A percentile compares a stretch with the other conserved stretches of the same genome.
Evolutionary conservation across 139 green algal species (phyloP).

Genomic region (Asterochloris erici): DNA sequence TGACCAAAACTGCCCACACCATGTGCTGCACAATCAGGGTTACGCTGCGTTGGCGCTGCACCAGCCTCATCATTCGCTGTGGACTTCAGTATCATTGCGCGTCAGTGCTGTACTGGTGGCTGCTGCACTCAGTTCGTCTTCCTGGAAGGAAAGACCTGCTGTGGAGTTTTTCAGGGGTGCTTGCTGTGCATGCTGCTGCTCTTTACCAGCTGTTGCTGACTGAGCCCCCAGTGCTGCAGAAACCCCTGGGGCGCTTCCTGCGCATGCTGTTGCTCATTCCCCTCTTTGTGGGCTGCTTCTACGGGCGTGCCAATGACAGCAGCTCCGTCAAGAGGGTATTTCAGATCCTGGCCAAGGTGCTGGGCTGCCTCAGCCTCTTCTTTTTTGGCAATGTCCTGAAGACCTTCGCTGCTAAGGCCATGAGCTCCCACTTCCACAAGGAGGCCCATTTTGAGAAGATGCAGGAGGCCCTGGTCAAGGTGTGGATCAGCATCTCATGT

Average conservation of each 20-base stretch:
- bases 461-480: conserved; percentile 51
- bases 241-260: conserved; percentile 13
- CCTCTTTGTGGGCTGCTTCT: conserved; percentile 24
- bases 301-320: neutral
- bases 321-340: neutral
- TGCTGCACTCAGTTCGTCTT: no score
- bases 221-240: conserved; percentile 12
- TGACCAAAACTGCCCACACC: no score
- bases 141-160: no score
- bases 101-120: no score
- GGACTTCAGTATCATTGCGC: no score
- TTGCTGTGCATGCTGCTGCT: no score
- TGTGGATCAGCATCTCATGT: neutral
- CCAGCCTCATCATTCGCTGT: no score
- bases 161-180: no score
- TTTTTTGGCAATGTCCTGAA: conserved; percentile 35
- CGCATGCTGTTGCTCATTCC: conserved; percentile 3
- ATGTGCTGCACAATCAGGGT: no score
- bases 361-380: conserved; percentile 46
- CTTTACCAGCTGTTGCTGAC: no score
- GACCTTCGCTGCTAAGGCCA: conserved; percentile 28
- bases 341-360: conserved; percentile 16
- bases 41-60: no score
- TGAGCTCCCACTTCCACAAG: conserved; percentile 62
- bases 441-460: conserved; percentile 70